These are phyloP conservation scores for Cladophialophora immunda DNA, from an alignment of 2,329 filamentous ascomycete genomes.

Conservation along the genomic window DNA sequence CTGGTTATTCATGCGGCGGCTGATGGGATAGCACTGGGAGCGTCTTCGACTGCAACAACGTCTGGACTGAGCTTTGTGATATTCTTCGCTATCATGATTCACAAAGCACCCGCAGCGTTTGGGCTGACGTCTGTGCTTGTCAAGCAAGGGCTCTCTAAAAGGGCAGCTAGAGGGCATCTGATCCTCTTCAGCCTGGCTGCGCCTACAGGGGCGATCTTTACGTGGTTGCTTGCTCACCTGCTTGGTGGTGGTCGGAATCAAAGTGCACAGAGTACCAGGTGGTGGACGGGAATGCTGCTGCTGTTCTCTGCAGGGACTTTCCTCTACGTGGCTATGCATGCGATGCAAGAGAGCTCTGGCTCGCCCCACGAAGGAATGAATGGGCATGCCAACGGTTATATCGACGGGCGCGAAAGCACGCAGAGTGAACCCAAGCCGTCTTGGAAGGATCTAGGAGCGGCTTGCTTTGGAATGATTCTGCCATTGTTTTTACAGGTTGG, in stretches of 20 bases:
- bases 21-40: constrained; percentile 94
- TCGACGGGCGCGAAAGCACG: constrained; percentile 48
- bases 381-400: constrained; percentile 53
- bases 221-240: constrained; percentile 80
- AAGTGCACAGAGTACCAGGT: constrained; percentile 72
- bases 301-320: constrained; percentile 98
- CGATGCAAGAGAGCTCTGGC: constrained; percentile 78
- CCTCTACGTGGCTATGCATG: constrained; percentile 98
- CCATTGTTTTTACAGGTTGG: constrained; percentile 58
- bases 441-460: constrained; percentile 55
- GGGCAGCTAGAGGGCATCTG: constrained; percentile 82
- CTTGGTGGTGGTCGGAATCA: constrained; percentile 63
- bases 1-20: constrained; percentile 96
- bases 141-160: constrained; percentile 89
- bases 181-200: constrained; percentile 92
- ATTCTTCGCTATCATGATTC: constrained; percentile 95
- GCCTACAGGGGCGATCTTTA: constrained; percentile 82
- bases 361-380: constrained; percentile 51
- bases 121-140: constrained; percentile 89
- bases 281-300: constrained; percentile 91
- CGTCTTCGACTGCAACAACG: constrained; percentile 78
- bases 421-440: constrained; percentile 48
- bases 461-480: constrained; percentile 58
- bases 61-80: constrained; percentile 86
- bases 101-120: constrained; percentile 96